phyloP scores from a whole-genome alignment of 2,329 filamentous ascomycete genomes.

The Phialophora macrospora region DNA sequence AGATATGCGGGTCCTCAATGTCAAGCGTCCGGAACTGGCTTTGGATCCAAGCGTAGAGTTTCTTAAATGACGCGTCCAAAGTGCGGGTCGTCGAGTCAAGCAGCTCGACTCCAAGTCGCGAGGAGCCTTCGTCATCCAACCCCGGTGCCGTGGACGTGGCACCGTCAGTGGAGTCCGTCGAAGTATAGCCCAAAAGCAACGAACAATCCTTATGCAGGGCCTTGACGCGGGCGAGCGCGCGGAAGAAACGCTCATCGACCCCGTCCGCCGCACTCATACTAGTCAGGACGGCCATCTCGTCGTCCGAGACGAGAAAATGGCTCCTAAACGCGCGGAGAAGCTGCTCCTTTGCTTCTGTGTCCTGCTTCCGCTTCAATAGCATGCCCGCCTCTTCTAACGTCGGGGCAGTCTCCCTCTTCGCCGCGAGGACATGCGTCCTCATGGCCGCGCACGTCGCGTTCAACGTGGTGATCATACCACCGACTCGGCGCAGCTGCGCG shows the following conservation, averaged over 20 bases:
- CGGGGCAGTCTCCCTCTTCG: slow-evolving; percentile 73
- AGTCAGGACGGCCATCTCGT: slow-evolving; percentile 74
- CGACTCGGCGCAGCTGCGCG: slow-evolving; percentile 88
- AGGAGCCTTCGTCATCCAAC: slow-evolving; percentile 56
- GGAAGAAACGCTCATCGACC: slow-evolving; percentile 84
- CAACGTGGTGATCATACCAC: slow-evolving; percentile 74
- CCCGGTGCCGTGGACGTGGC: neutral
- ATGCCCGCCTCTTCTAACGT: slow-evolving; percentile 77
- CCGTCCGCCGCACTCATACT: slow-evolving; percentile 74
- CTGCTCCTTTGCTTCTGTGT: slow-evolving; percentile 81
- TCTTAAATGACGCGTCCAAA: slow-evolving; percentile 89
- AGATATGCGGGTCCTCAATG: slow-evolving; percentile 92
- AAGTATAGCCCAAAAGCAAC: slow-evolving; percentile 84
- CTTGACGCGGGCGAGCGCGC: slow-evolving; percentile 76
- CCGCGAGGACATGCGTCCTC: slow-evolving; percentile 74
- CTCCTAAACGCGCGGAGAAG: slow-evolving; percentile 76
- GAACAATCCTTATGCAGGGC: slow-evolving; percentile 88
- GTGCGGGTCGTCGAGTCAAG: slow-evolving; percentile 89
- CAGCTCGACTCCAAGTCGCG: slow-evolving; percentile 83
- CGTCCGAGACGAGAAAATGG: slow-evolving; percentile 83
- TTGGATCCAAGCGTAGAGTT: slow-evolving; percentile 93
- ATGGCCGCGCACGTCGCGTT: slow-evolving; percentile 82
- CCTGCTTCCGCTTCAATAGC: slow-evolving; percentile 72
- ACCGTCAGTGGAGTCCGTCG: slow-evolving; percentile 60
- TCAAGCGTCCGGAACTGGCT: slow-evolving; percentile 90